These are phyloP conservation scores for Trifolium subterraneum DNA, from an alignment of 306 rosid genomes.

Conservation along the genomic window DNA sequence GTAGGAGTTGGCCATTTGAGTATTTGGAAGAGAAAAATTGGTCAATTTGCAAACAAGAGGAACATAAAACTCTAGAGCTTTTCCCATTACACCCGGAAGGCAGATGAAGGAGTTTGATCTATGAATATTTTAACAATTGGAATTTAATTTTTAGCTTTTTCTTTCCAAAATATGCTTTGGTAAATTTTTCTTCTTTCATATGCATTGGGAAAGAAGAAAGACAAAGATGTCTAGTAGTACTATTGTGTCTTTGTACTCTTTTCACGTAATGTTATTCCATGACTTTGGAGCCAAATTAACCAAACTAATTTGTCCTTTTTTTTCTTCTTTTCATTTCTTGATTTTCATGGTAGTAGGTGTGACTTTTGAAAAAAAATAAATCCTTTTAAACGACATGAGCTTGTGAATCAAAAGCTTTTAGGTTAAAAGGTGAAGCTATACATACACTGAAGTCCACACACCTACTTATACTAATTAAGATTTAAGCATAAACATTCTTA, in stretches of 20 bases:
- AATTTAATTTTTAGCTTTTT: conserved; percentile 11
- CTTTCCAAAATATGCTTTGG: conserved; percentile 39
- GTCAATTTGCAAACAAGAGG: conserved; percentile 52
- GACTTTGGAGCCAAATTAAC: conserved; percentile 57
- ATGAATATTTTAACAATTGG: conserved; percentile 20
- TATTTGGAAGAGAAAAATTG: conserved; percentile 57
- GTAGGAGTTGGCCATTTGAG: conserved; percentile 81
- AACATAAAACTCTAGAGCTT: conserved; percentile 86
- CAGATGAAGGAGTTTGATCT: conserved; percentile 52
- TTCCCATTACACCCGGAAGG: conserved; percentile 96
- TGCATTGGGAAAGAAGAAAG: conserved; percentile 70
- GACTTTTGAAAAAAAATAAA: conserved; percentile 46
- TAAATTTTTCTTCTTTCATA: conserved; percentile 47
- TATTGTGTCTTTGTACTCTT: conserved; percentile 51
- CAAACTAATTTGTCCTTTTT: conserved; percentile 46
- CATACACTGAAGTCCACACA: conserved; percentile 91
- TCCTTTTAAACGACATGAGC: conserved; percentile 49
- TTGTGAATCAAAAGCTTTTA: conserved; percentile 65
- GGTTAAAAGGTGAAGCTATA: conserved; percentile 71
- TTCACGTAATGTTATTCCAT: conserved; percentile 44
- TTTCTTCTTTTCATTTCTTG: conserved; percentile 30
- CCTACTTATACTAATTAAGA: conserved; percentile 43
- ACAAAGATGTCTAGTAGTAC: conserved; percentile 47
- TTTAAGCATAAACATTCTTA: background rate
- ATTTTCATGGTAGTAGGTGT: conserved; percentile 46